Conservation (phyloP, 176 grass and related monocot species). For the Pontederia crassipes region DNA sequence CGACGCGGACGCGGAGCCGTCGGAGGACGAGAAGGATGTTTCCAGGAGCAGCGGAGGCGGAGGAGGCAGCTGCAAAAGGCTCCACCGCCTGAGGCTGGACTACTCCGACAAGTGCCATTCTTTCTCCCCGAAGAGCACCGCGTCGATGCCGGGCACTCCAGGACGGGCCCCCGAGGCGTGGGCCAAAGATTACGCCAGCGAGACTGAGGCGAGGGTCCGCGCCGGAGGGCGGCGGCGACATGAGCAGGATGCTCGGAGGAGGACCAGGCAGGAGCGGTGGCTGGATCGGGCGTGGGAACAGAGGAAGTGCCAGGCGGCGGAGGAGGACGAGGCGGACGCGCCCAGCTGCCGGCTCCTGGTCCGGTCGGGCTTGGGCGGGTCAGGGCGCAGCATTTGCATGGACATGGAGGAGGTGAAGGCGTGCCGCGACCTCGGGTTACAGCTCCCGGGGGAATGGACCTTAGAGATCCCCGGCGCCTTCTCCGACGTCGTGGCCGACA, state of each 20-base stretch:
- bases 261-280: constrained; percentile 24
- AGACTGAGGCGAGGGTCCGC: background rate
- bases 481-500: constrained; percentile 4
- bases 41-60: background rate
- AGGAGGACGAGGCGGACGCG: constrained; percentile 22
- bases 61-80: background rate
- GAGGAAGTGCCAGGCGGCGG: background rate
- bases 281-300: background rate
- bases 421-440: constrained; percentile 60
- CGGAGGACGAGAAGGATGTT: constrained; percentile 22
- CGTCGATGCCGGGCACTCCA: constrained; percentile 8
- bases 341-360: constrained; percentile 15
- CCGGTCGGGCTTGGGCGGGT: constrained; percentile 7
- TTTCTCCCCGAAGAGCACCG: background rate
- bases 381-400: constrained; percentile 31
- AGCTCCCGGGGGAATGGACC: constrained; percentile 46
- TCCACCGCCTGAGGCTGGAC: background rate
- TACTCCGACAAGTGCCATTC: background rate
- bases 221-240: constrained; percentile 38
- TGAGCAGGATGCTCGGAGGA: constrained; percentile 48
- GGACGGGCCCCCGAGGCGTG: background rate
- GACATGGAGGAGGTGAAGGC: constrained; percentile 70
- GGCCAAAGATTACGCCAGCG: constrained; percentile 4
- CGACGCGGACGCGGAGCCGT: constrained; percentile 41
- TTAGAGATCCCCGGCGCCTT: constrained; percentile 11